Percentiles rank a stretch among this genome's conserved stretches.
phyloP scores from a whole-genome alignment of 164 flowering plant species.

The Umbellularia californica region DNA sequence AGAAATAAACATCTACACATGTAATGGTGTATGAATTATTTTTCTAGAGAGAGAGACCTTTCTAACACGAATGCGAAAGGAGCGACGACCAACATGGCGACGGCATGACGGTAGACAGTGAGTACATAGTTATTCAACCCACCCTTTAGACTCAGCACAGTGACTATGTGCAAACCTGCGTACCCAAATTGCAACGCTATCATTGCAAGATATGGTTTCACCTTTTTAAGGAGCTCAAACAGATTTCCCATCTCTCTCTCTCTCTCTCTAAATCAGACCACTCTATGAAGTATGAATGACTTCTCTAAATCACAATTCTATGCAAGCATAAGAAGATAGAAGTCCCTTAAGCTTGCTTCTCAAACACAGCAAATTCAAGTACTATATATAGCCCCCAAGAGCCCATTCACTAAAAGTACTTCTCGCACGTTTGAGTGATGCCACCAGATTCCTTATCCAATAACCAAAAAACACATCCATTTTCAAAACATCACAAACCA shows the following conservation, averaged over 20 bases:
- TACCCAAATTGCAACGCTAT: slow-evolving; percentile 70
- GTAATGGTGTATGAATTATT: too few relatives aligned
- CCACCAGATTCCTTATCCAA: neutral
- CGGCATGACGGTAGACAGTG: slow-evolving; percentile 66
- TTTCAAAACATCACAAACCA: neutral
- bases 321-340: neutral
- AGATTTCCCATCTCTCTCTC: neutral
- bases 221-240: slow-evolving; percentile 19
- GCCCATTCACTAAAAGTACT: neutral
- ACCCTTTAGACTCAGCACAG: slow-evolving; percentile 52
- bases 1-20: too few relatives aligned
- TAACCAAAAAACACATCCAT: neutral
- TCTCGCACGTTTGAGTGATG: neutral
- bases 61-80: slow-evolving; percentile 77
- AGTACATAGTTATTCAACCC: slow-evolving; percentile 75
- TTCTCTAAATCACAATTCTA: neutral
- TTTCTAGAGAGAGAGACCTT: slow-evolving; percentile 29
- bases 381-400: neutral
- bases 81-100: slow-evolving; percentile 55
- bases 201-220: slow-evolving; percentile 74
- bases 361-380: too few relatives aligned
- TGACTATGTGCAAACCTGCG: slow-evolving; percentile 76
- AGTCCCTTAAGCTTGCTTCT: neutral
- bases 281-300: neutral
- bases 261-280: neutral